A percentile compares a stretch with the other conserved stretches of the same genome.
Evolutionary conservation across 306 rosid species (phyloP).

Genomic region (Lablab purpureus): DNA sequence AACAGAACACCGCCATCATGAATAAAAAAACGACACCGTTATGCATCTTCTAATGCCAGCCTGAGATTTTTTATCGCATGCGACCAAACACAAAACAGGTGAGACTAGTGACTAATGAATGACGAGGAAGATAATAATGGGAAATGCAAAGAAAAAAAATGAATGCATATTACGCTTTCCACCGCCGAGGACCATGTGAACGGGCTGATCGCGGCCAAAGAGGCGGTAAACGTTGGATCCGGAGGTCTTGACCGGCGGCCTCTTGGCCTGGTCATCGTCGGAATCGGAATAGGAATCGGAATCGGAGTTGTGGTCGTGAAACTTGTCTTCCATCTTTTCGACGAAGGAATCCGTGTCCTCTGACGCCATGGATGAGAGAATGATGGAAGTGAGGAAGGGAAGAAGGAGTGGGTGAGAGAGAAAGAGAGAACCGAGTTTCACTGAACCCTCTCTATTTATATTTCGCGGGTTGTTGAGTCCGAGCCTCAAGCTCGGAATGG

Average conservation of each 20-base stretch:
- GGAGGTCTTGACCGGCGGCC: conserved; percentile 10
- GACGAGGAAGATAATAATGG: not conserved
- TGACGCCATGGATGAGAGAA: conserved; percentile 33
- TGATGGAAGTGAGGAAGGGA: not conserved
- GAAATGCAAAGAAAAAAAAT: not conserved
- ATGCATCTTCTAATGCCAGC: not conserved
- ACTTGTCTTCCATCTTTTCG: conserved; percentile 60
- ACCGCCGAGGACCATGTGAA: conserved; percentile 82
- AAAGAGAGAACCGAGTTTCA: conserved; percentile 37
- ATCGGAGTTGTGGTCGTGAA: conserved; percentile 44
- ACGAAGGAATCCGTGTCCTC: conserved; percentile 50
- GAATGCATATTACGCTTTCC: conserved; percentile 67
- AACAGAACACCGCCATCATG: not conserved
- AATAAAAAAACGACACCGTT: not conserved
- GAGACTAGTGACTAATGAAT: conserved; percentile 3
- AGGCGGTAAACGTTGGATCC: conserved; percentile 65
- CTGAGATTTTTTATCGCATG: not conserved
- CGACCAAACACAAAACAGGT: not conserved
- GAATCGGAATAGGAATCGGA: conserved; percentile 54
- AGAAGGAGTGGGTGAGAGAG: not conserved
- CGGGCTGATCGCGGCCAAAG: conserved; percentile 83
- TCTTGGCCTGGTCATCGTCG: conserved; percentile 43
- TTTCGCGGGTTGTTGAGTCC: conserved; percentile 23
- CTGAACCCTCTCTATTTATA: conserved; percentile 47
- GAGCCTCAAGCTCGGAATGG: conserved; percentile 25